Percentiles rank a stretch among this genome's conserved stretches.
Evolutionary conservation across 345 rosid genomes (phyloP).

Genomic region (Syzygium aromaticum): DNA sequence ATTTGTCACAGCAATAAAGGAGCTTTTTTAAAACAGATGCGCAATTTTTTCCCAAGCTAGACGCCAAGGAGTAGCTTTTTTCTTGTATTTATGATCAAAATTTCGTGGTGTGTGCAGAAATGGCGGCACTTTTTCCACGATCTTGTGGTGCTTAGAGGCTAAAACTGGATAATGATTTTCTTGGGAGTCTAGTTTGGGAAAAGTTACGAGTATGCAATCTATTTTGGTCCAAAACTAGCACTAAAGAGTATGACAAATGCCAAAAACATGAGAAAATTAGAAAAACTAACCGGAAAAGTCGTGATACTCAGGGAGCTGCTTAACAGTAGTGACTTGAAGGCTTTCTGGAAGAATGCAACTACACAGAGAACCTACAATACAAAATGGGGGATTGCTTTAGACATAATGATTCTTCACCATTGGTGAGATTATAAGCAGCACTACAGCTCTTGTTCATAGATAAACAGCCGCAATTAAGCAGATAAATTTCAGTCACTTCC

Average conservation of each 20-base stretch:
- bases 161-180: not conserved
- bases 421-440: not conserved
- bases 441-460: not conserved
- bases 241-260: not conserved
- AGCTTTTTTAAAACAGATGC: not conserved
- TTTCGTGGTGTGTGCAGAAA: not conserved
- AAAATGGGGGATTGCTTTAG: not conserved
- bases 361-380: slow-evolving; percentile 46
- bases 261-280: not conserved
- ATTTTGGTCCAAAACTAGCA: not conserved
- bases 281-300: slow-evolving; percentile 27
- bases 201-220: not conserved
- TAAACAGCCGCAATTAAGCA: not conserved
- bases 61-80: not conserved
- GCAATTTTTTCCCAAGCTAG: not conserved
- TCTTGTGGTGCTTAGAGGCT: not conserved
- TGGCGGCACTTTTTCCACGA: not conserved
- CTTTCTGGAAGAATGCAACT: slow-evolving; percentile 77
- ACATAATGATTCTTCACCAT: not conserved
- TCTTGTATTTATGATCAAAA: not conserved
- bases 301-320: slow-evolving; percentile 49
- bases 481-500: not conserved
- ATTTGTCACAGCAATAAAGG: not conserved
- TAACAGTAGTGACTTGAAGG: slow-evolving; percentile 65
- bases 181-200: not conserved